Evolutionary conservation across 2,329 filamentous ascomycete species (phyloP).

Genomic region (Fusarium redolens): DNA sequence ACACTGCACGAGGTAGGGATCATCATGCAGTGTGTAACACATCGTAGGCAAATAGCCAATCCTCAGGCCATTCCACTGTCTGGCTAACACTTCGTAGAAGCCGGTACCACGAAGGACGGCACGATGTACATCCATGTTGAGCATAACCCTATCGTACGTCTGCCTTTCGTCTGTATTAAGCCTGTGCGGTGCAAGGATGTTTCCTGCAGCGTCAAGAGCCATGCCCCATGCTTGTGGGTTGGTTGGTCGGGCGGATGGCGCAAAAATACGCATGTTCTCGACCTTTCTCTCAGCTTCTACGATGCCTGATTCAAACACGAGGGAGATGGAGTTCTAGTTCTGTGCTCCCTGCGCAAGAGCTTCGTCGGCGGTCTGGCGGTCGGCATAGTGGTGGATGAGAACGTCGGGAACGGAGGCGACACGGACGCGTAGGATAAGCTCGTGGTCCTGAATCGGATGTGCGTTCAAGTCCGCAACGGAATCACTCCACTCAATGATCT

Average conservation of each 20-base stretch:
- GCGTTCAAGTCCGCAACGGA: not conserved
- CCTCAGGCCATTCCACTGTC: no score
- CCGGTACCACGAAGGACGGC: conserved; percentile 28
- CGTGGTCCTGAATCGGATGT: not conserved
- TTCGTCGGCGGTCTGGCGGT: not conserved
- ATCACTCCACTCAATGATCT: not conserved
- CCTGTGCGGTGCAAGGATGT: not conserved
- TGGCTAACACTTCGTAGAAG: not conserved
- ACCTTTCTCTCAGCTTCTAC: conserved; percentile 14
- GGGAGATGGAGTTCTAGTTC: conserved; percentile 12
- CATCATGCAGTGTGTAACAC: not conserved
- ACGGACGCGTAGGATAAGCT: not conserved
- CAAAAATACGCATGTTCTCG: not conserved
- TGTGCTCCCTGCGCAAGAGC: not conserved
- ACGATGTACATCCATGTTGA: conserved; percentile 14
- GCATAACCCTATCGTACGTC: not conserved
- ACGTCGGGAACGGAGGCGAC: not conserved
- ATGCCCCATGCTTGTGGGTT: not conserved
- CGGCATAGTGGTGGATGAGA: not conserved
- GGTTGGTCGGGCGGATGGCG: not conserved
- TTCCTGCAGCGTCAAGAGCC: not conserved
- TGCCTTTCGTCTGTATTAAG: not conserved
- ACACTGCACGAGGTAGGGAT: not conserved
- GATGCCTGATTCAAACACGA: not conserved
- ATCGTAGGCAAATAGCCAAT: not conserved